Percentiles rank a stretch among this genome's conserved stretches.
Conservation (phyloP, 2,329 filamentous ascomycete species). For the Colletotrichum sp. region DNA sequence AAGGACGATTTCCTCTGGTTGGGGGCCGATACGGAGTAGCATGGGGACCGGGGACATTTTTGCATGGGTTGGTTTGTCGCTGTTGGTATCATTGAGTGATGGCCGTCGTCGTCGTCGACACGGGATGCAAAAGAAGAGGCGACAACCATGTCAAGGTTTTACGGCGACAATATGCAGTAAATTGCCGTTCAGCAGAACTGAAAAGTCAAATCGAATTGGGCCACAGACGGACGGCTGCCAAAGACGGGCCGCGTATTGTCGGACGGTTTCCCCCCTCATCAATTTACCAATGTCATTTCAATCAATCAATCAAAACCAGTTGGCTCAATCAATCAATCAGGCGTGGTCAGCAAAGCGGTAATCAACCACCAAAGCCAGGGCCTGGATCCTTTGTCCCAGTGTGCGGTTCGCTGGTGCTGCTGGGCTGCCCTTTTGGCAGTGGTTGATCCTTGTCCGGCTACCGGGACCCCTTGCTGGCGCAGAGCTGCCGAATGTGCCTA, state of each 20-base stretch:
- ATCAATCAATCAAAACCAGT: not conserved
- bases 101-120: not conserved
- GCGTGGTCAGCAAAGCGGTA: slow-evolving; percentile 5
- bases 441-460: not conserved
- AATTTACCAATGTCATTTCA: slow-evolving; percentile 1
- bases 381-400: slow-evolving; percentile 1
- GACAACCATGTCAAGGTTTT: not conserved
- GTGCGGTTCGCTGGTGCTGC: not conserved
- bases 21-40: not conserved
- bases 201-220: not conserved
- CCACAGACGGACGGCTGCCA: not conserved
- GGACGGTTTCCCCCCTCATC: not conserved
- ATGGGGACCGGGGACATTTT: not conserved
- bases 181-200: not conserved
- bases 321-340: not conserved
- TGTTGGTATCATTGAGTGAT: not conserved
- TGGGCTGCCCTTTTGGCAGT: not conserved
- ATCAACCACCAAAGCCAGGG: not conserved
- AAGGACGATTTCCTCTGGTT: not conserved
- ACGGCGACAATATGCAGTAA: not conserved
- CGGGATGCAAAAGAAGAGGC: not conserved
- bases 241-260: not conserved
- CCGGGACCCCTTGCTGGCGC: not conserved
- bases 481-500: not conserved
- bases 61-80: not conserved